These are phyloP conservation scores for Epichloe festucae DNA, from an alignment of 2,329 filamentous ascomycete species.

Conservation along the genomic window DNA sequence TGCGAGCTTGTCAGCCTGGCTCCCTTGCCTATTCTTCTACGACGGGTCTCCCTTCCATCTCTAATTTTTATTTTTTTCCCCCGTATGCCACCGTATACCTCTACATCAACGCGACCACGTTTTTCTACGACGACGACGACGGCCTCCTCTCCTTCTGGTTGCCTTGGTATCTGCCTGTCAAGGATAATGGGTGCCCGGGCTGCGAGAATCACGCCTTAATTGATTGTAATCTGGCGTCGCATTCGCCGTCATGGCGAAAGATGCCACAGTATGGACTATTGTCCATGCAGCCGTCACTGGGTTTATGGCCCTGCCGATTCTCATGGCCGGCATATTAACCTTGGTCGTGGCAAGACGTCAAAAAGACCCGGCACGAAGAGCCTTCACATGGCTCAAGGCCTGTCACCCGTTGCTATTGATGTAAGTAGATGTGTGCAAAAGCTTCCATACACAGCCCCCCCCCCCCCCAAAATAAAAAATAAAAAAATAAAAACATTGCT, in stretches of 20 bases:
- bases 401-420: conserved; percentile 4
- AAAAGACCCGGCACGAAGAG: conserved; percentile 3
- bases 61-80: background rate
- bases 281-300: conserved; percentile 6
- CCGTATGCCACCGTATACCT: background rate
- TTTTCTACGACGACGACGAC: background rate
- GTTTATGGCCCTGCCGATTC: conserved; percentile 4
- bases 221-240: background rate
- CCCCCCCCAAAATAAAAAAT: too few species aligned
- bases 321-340: conserved; percentile 2
- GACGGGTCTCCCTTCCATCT: background rate
- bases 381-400: conserved; percentile 5
- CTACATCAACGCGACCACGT: background rate
- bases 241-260: conserved; percentile 1
- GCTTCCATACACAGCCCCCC: background rate
- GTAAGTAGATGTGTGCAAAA: conserved; percentile 1
- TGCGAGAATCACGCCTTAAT: background rate
- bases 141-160: background rate
- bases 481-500: background rate
- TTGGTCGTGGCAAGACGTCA: conserved; percentile 2
- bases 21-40: background rate
- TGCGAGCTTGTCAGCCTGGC: background rate
- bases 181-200: conserved; percentile 1
- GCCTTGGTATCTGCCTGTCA: background rate
- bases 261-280: conserved; percentile 5